Base-by-base conservation (phyloP, 225 moss, liverwort and hornwort species). In the Straminergon stramineum region DNA sequence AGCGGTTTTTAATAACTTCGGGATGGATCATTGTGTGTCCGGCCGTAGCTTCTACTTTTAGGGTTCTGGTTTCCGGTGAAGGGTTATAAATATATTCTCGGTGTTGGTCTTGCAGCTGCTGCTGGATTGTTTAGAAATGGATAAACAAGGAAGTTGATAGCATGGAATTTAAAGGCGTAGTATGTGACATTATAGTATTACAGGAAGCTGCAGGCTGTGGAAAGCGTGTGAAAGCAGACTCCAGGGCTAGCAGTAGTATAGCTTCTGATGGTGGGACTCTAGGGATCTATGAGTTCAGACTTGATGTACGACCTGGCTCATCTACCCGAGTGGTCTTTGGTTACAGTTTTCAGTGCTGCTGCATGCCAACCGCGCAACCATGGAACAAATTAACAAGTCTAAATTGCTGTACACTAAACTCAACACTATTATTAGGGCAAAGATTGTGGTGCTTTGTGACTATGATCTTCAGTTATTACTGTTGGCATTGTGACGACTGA, bases 311-410 rank as follows among this genome's bases (percentile, higher is more conserved):
- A 88, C 60, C 80, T 83, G 86, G 87, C 91, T 90, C 83, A 88
- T 91, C 88, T 62, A 41, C 67, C 82, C 61, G 88, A 67, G 80
- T 90, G 90, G 82, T 81, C 84, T 90, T 85, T 89, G 81, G 84
- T 86, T 92, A 75, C 89, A 90, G 87, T 88, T 91, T 84, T 83
- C 86, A 92, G 79, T 91, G 90, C 86, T 81, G 91, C 87, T 90
- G 70, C 87, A 81, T 71, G 81, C 90, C 79, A 89, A 90, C 45
- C 81, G 82, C 85, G 88, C 93, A 89, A 80, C 85, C 67, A 81
- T 90, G 90, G 87, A 91, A 79, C 89, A 83, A 71, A 57, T 68
- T 89, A 88, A 90, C 64, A 91, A 90, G 90, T 90, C 65, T 89
- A 86, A 88, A 88, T 75, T 88, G 80, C 86, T 89, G 84, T 75